Percentiles rank a stretch among this genome's conserved stretches.
phyloP scores from a whole-genome alignment of 768 basidiomycete genomes.

The Kondoa malvinella region DNA sequence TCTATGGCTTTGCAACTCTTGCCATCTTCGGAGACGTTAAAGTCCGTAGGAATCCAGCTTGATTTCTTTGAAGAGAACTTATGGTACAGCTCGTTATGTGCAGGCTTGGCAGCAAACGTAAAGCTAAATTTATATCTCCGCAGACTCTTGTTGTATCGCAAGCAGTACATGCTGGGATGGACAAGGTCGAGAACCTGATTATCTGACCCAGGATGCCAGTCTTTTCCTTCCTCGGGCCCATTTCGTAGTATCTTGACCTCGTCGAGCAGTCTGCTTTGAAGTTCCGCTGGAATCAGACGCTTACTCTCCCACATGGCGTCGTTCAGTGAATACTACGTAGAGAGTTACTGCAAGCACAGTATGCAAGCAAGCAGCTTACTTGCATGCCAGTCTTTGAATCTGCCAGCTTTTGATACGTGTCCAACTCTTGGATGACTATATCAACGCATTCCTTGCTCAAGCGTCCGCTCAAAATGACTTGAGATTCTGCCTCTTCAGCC shows the following conservation, averaged over 20 bases:
- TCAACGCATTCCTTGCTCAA: background rate
- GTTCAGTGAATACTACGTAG: no score
- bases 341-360: background rate
- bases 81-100: no score
- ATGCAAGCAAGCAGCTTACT: background rate
- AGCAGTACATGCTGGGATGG: constrained; percentile 35
- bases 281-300: background rate
- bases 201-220: constrained; percentile 40
- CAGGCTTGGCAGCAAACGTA: background rate
- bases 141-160: constrained; percentile 33
- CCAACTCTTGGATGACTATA: background rate
- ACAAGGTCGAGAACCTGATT: constrained; percentile 38
- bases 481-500: background rate
- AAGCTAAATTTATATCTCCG: background rate
- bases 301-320: background rate
- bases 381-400: background rate
- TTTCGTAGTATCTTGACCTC: background rate
- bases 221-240: constrained; percentile 30
- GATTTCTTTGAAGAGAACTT: background rate
- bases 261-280: background rate
- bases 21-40: constrained; percentile 9
- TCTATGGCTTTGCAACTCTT: background rate
- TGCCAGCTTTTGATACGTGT: background rate
- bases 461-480: background rate
- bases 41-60: constrained; percentile 18